Base-by-base conservation (phyloP, 257 asterid genomes). In the Plectranthus barbatus region DNA sequence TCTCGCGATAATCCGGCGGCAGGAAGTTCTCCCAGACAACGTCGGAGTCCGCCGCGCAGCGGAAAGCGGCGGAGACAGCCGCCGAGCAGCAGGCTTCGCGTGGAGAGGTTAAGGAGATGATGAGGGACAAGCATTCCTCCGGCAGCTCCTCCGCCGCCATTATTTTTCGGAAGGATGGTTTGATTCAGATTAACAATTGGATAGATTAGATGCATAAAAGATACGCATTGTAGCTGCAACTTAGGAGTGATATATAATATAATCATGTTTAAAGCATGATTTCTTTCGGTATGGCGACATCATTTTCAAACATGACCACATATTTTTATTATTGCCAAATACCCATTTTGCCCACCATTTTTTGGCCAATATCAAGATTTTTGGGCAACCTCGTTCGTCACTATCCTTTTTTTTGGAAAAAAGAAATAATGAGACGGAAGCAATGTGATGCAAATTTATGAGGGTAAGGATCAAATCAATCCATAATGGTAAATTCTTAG, bases 1-100 rank as follows among this genome's bases (percentile, higher is more conserved):
- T 85, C n/a, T 81, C 80, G 17, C 21, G 44, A 67, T 83, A 85
- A 70, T 85, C 86, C 6, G 76, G 50, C 19, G 90, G 95, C 60
- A 88, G 67, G 70, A 88, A 83, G 5, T 67, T 74, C 63, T 79
- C 84, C 96, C 96, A 88, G 4, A 62, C 45, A 60, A 71, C 60
- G 24, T 88, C 88, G 0, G 92, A 86, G 18, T 74, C 75, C 9
- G 83, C 86, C 3, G 81, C 86, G 41, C 12, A 55, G 4, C 80
- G 86, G 4, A 86, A 55, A 13, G 52, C 7, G 15, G 73, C 10
- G 12, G 86, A 78, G 9, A 77, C 77, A 17, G 62, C 5, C 23
- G 90, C 80, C 4, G 74, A 64, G 9, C 57, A 79, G 40, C 83
- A 79, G 13, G 85, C 91, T 20, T 77, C 88, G 29, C 29, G 49